phyloP scores from a whole-genome alignment of 2,329 filamentous ascomycete species.

The Chaetomium sp. region DNA sequence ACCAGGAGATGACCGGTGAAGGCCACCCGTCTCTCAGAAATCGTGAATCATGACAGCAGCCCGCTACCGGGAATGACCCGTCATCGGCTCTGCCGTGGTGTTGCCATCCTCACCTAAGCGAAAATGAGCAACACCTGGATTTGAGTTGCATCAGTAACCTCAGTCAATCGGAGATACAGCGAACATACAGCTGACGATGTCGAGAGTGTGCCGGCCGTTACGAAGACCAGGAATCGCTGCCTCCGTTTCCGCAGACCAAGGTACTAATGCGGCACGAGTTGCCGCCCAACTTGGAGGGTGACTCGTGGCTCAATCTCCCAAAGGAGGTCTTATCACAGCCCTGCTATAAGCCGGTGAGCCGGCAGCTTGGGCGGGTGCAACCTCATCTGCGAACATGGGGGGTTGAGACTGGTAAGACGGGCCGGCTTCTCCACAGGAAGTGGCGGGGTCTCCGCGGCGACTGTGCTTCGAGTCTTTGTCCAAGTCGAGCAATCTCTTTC shows the following conservation, averaged over 20 bases:
- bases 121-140: neutral
- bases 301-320: neutral
- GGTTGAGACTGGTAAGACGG: neutral
- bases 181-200: neutral
- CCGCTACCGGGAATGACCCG: neutral
- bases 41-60: neutral
- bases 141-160: neutral
- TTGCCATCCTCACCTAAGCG: neutral
- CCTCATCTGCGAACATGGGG: constrained; percentile 23
- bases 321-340: constrained; percentile 20
- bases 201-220: neutral
- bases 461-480: neutral
- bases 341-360: constrained; percentile 30
- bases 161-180: neutral
- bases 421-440: neutral
- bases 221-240: neutral
- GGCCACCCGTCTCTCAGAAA: neutral
- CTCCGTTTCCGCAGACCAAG: constrained; percentile 7
- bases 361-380: constrained; percentile 23
- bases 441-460: neutral
- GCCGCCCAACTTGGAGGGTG: constrained; percentile 10
- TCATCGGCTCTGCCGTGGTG: constrained; percentile 3
- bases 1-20: neutral
- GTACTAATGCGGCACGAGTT: constrained; percentile 11
- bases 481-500: neutral